A percentile compares a stretch with the other conserved stretches of the same genome.
phyloP scores from a whole-genome alignment of 148 eudicot genomes.

The Hydrangea macrophylla region DNA sequence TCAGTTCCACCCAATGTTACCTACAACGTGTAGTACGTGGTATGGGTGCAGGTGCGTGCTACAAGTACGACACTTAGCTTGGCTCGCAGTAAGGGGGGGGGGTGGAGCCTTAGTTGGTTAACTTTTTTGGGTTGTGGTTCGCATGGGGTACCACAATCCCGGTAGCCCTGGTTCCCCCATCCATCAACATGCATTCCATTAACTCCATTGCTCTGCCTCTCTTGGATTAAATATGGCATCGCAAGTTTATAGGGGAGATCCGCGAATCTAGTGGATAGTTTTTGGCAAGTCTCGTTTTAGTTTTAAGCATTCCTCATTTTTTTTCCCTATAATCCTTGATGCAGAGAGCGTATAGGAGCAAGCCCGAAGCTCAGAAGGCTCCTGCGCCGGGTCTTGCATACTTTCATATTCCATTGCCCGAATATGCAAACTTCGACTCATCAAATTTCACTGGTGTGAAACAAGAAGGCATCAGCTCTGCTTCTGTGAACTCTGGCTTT shows the following conservation, averaged over 20 bases:
- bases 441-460: conserved; percentile 74
- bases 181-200: not conserved
- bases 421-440: conserved; percentile 62
- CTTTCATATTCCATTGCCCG: conserved; percentile 94
- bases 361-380: conserved; percentile 42
- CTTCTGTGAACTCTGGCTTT: conserved; percentile 76
- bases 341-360: conserved; percentile 55
- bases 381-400: conserved; percentile 82
- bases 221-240: not conserved
- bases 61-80: too few species aligned
- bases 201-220: not conserved
- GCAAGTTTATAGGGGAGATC: not conserved
- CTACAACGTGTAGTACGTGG: too few species aligned
- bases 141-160: too few species aligned
- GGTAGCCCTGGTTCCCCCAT: too few species aligned
- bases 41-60: too few species aligned
- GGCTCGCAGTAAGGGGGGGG: too few species aligned
- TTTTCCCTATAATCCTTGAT: too few species aligned
- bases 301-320: too few species aligned
- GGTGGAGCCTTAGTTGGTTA: too few species aligned
- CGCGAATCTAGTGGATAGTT: not conserved
- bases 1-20: too few species aligned
- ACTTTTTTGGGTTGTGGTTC: too few species aligned
- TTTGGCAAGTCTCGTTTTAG: too few species aligned
- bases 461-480: conserved; percentile 83